Base-by-base conservation (phyloP, 2,329 filamentous ascomycete species). In the Penicillium paneum region DNA sequence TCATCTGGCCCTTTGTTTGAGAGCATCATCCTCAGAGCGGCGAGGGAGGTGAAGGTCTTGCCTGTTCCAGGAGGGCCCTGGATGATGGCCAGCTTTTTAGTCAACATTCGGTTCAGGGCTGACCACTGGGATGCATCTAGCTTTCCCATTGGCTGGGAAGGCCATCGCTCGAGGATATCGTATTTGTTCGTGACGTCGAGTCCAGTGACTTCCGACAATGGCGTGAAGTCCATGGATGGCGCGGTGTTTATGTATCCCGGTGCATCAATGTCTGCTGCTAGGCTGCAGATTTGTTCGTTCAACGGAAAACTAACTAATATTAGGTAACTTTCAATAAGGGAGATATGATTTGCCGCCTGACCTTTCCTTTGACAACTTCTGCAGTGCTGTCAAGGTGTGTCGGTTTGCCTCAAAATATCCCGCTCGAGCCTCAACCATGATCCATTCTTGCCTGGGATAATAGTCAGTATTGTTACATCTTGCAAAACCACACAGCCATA, bases 21-120 rank as follows among this genome's bases (percentile, higher is more conserved):
- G 0, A 90, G 75, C 49, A 92, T 75, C 1, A 87, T 78, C 43
- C 82, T 83, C 10, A 97, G 70, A 0, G 88, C 87, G 26, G 85
- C 76, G 2, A 93, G 83, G 0, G 90, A 94, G 0, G 91, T 88
- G 60, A 88, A 88, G 0, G 92, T 97, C 67, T 97, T 97, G 5
- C 86, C 86, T 1, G 85, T 88, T 5, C 85, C 86, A 0, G 91
- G 91, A 10, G 91, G 91, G 0, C 92, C 92, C 74, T 96, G 92
- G 0, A 96, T 74, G 31, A 96, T 85, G 0, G 90, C 84, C 1
- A 96, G 66, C 43, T 83, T 82, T 53, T 84, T 88, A 0, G 86
- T 88, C 1, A 94, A 72, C 57, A 96, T 91, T 1, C 83, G 78
- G 15, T 81, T 74, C 0, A 94, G 78, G 0, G 90, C 91, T 3